These are phyloP conservation scores for Stellera chamaejasme DNA, from an alignment of 345 rosid genomes.

Conservation along the genomic window DNA sequence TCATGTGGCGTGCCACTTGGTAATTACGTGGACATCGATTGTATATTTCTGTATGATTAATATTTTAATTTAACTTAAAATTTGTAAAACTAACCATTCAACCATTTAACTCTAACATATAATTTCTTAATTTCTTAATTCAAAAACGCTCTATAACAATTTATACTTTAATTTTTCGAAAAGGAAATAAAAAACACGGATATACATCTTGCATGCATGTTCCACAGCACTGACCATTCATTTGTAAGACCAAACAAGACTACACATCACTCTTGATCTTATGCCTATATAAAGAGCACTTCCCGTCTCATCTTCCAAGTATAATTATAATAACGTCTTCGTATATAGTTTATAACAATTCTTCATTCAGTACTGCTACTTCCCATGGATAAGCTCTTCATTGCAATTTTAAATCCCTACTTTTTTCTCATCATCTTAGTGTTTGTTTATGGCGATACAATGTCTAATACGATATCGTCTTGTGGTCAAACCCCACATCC, in stretches of 20 bases:
- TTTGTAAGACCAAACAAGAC: not conserved
- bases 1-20: too few species aligned
- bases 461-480: conserved; percentile 23
- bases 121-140: too few species aligned
- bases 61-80: too few species aligned
- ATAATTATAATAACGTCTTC: not conserved
- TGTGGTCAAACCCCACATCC: conserved; percentile 60
- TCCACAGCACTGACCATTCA: not conserved
- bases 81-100: too few species aligned
- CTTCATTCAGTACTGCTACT: not conserved
- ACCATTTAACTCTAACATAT: too few species aligned
- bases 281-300: conserved; percentile 23
- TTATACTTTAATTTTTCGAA: too few species aligned
- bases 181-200: too few species aligned
- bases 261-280: not conserved
- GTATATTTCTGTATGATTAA: too few species aligned
- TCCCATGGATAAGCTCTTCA: conserved; percentile 24
- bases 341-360: not conserved
- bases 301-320: conserved; percentile 10
- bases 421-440: conserved; percentile 14
- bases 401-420: conserved; percentile 1
- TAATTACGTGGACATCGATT: too few species aligned
- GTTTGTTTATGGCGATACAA: conserved; percentile 16
- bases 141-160: too few species aligned
- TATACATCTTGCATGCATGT: not conserved